Conservation (phyloP, 2,329 filamentous ascomycete genomes). For the Fusarium pilosicola region DNA sequence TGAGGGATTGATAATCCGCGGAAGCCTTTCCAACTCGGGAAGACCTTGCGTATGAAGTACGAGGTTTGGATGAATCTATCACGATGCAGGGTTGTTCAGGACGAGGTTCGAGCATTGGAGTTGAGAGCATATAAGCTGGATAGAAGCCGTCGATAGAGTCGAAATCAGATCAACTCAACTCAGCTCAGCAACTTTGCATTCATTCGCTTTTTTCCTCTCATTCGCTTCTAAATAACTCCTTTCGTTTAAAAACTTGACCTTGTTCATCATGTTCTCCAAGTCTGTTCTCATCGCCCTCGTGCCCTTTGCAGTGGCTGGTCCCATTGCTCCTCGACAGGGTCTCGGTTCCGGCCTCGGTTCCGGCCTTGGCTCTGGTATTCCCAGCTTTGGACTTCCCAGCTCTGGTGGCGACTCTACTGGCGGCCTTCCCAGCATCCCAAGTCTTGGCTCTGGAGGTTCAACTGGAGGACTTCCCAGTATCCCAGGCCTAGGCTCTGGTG, state of each 20-base stretch:
- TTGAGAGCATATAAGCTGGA: slow-evolving; percentile 17
- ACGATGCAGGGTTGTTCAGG: not conserved
- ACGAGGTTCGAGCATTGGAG: slow-evolving; percentile 20
- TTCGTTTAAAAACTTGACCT: slow-evolving; percentile 8
- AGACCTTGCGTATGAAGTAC: slow-evolving; percentile 20
- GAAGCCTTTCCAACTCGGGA: slow-evolving; percentile 28
- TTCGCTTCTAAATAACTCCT: slow-evolving; percentile 12
- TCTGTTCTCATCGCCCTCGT: slow-evolving; percentile 36
- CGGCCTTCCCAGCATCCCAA: not conserved
- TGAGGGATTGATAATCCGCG: slow-evolving; percentile 21
- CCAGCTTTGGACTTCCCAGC: not conserved
- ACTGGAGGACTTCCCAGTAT: not conserved
- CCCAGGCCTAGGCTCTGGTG: not conserved
- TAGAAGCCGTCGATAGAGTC: not conserved
- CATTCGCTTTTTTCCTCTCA: slow-evolving; percentile 11
- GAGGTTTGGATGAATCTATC: slow-evolving; percentile 7
- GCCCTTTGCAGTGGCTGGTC: slow-evolving; percentile 38
- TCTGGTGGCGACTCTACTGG: not conserved
- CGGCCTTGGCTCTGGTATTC: slow-evolving; percentile 5
- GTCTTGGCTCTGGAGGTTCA: not conserved
- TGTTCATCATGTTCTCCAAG: slow-evolving; percentile 35
- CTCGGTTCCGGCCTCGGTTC: not conserved
- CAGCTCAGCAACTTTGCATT: slow-evolving; percentile 18
- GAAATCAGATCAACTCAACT: slow-evolving; percentile 7
- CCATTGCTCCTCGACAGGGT: slow-evolving; percentile 27